Evolutionary conservation across 2,329 filamentous ascomycete genomes (phyloP).

Genomic region (Fusarium pseudonygamai): DNA sequence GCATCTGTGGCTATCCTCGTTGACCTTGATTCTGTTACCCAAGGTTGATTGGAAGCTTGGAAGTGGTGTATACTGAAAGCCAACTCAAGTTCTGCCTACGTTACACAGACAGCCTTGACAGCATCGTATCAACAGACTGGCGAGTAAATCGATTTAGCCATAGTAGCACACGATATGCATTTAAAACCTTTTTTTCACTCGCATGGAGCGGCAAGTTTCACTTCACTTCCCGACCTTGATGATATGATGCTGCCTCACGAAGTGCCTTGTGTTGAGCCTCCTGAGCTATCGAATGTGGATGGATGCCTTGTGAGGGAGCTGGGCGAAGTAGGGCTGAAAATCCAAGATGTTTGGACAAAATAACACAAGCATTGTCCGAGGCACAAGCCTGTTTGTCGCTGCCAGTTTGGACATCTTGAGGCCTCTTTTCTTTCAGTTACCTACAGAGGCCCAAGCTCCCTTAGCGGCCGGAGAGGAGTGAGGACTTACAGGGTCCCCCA

Average conservation of each 20-base stretch:
- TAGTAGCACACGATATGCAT: neutral
- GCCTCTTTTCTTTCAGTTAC: neutral
- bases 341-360: neutral
- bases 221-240: neutral
- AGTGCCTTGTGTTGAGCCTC: neutral
- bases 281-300: neutral
- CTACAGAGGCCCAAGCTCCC: slow-evolving; percentile 8
- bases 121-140: neutral
- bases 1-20: neutral
- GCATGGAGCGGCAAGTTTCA: neutral
- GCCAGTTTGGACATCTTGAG: neutral
- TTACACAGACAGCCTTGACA: neutral
- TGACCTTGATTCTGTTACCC: rapidly evolving
- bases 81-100: neutral
- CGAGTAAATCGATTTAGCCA: neutral
- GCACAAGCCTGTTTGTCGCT: neutral
- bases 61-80: neutral
- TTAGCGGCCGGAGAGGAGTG: neutral
- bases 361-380: neutral
- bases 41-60: neutral
- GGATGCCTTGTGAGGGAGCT: neutral
- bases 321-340: slow-evolving; percentile 16
- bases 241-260: slow-evolving; percentile 2
- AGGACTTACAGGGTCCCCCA: neutral
- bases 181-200: neutral